These are phyloP conservation scores for Podila minutissima DNA, from an alignment of 192 early-diverging fungal species.

Conservation along the genomic window DNA sequence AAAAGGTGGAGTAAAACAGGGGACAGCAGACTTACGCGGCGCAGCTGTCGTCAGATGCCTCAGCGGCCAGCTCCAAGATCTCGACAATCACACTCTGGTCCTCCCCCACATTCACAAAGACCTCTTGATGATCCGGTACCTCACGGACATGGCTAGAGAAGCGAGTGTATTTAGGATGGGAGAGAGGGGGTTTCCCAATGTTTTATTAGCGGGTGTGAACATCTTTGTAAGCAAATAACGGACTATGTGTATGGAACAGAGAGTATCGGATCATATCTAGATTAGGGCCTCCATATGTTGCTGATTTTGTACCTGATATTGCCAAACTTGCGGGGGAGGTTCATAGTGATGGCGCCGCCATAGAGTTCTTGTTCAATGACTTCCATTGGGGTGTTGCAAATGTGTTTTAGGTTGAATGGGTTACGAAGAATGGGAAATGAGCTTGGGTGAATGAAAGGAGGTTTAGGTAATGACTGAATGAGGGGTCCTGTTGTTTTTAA, in stretches of 20 bases:
- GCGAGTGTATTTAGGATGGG: neutral
- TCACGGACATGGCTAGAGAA: constrained; percentile 74
- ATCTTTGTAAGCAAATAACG: neutral
- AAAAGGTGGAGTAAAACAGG: neutral
- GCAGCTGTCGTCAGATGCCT: constrained; percentile 57
- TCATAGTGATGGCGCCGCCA: constrained; percentile 76
- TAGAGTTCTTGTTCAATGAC: constrained; percentile 59
- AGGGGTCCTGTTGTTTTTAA: too few species aligned
- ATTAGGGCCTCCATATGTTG: neutral
- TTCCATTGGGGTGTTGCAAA: constrained; percentile 3
- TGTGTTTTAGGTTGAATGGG: neutral
- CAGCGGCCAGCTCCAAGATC: constrained; percentile 74
- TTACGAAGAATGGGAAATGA: neutral
- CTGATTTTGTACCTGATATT: constrained; percentile 63
- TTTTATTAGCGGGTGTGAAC: neutral
- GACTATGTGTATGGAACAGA: constrained; percentile 5
- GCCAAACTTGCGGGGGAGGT: constrained; percentile 62
- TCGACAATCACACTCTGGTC: constrained; percentile 91
- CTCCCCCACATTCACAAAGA: constrained; percentile 75
- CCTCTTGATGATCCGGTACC: constrained; percentile 94
- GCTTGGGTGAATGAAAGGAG: neutral
- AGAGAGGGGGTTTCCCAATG: neutral
- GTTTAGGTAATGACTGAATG: neutral
- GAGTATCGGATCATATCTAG: neutral
- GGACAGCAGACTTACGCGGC: constrained; percentile 57